Percentiles rank a stretch among this genome's conserved stretches.
Conservation (phyloP, 179 eudicot genomes). For the Silene noctiflora region DNA sequence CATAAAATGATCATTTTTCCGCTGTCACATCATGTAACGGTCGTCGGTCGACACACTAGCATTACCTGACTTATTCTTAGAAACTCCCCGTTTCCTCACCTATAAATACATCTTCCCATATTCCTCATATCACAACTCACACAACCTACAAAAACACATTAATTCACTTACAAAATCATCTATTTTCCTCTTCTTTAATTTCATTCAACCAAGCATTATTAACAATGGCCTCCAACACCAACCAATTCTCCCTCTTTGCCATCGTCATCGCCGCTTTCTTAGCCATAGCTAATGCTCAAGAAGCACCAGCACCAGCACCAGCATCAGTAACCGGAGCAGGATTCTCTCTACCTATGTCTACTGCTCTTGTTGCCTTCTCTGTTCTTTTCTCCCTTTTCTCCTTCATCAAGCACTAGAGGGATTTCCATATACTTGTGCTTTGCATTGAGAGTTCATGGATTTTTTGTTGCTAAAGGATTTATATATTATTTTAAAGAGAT, state of each 20-base stretch:
- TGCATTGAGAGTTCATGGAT: too few species aligned
- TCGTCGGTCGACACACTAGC: too few species aligned
- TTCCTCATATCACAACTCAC: too few species aligned
- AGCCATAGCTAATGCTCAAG: constrained; percentile 19
- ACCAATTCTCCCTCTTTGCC: constrained; percentile 7
- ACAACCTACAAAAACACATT: background rate
- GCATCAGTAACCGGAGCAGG: constrained; percentile 42
- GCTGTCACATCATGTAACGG: too few species aligned
- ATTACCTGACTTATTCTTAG: too few species aligned
- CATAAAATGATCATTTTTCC: too few species aligned
- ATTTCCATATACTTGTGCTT: too few species aligned
- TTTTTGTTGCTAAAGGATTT: too few species aligned
- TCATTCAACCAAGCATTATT: background rate
- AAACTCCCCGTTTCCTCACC: too few species aligned
- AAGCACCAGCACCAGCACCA: constrained; percentile 26
- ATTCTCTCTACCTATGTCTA: constrained; percentile 32
- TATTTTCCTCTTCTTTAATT: background rate
- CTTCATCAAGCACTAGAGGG: constrained; percentile 22
- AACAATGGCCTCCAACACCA: constrained; percentile 20
- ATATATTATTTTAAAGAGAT: too few species aligned
- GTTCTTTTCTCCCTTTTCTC: constrained; percentile 30
- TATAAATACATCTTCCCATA: background rate
- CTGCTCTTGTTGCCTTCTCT: constrained; percentile 24
- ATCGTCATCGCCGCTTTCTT: background rate
- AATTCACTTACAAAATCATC: background rate